Evolutionary conservation across 2,329 filamentous ascomycete genomes (phyloP), one percentile per base, ranked within the genome.

Genomic region (Penicillium sp.): DNA sequence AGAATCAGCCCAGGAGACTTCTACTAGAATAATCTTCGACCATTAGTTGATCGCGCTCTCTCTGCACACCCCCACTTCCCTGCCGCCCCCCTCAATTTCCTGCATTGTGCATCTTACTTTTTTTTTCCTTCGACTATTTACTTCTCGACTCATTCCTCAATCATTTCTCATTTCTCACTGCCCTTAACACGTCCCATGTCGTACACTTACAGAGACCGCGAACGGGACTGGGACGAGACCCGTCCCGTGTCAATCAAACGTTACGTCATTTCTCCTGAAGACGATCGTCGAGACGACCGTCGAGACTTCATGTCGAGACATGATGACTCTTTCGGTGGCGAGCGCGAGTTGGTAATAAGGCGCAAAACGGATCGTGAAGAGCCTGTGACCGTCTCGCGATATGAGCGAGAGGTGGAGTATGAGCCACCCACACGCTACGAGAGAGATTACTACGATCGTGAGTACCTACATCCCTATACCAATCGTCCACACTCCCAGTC

Each of bases 401-500:
- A 81, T 61, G 78, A 83, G 68, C 78, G 81, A 57, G 72, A 72
- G 8, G 46, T 68, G 31, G 70, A 75, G 40, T 78, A 80, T 59
- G 72, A 80, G 25, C 75, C 59, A 73, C 81, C 60, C 10, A 50
- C 41, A 38, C 64, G 64, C 74, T 75, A 75, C 58, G 75, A 79
- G 58, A 70, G 76, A 68, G 75, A 79, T 54, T 75, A 75, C 60
- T 75, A 77, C 66, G 77, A 80, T 61, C 70, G 75, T 73, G 69
- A 75, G 70, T 76, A 66, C 58, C 67, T 61, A 57, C 65, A 64
- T 54, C 66, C 58, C 65, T 78, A 77, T 61, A 78, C 80, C 57
- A 71, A 82, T 27, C 78, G 81, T 66, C 75, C 74, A 50, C 83
- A 83, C 67, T 80, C 79, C 58, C 78, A 79, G 61, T 81, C 79